A percentile compares a stretch with the other conserved stretches of the same genome.
Conservation (phyloP, 2,329 filamentous ascomycete genomes). For the Ceratocystis colombiana region DNA sequence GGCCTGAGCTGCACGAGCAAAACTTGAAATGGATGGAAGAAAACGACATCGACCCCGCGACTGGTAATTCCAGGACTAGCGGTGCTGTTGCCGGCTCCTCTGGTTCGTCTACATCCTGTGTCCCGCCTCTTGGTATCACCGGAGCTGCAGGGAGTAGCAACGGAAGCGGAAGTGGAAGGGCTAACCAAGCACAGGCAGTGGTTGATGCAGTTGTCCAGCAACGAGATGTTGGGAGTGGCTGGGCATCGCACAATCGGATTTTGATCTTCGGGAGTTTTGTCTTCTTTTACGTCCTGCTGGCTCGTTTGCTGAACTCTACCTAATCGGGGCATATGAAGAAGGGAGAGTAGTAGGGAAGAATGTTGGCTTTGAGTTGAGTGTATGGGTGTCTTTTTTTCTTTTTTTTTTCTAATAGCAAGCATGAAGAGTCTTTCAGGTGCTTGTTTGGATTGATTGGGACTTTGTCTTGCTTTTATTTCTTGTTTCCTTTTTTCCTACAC, state of each 20-base stretch:
- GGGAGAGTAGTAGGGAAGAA: too few species aligned
- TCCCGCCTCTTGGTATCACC: constrained; percentile 47
- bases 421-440: neutral
- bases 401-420: constrained; percentile 5
- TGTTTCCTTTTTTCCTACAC: neutral
- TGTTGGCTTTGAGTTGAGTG: too few species aligned
- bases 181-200: constrained; percentile 50
- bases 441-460: neutral
- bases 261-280: constrained; percentile 59
- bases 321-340: neutral
- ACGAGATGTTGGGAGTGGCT: constrained; percentile 72
- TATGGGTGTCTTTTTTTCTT: neutral
- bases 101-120: constrained; percentile 37
- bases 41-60: constrained; percentile 65
- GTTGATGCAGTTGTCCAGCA: constrained; percentile 67
- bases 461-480: neutral
- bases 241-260: constrained; percentile 71
- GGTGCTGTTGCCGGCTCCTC: constrained; percentile 32
- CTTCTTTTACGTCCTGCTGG: constrained; percentile 74
- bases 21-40: constrained; percentile 90
- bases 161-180: constrained; percentile 21
- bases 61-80: constrained; percentile 48
- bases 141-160: constrained; percentile 43
- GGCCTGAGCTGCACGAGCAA: constrained; percentile 77
- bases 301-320: constrained; percentile 49